phyloP scores from a whole-genome alignment of 179 eudicot species.

The Spinacia oleracea region DNA sequence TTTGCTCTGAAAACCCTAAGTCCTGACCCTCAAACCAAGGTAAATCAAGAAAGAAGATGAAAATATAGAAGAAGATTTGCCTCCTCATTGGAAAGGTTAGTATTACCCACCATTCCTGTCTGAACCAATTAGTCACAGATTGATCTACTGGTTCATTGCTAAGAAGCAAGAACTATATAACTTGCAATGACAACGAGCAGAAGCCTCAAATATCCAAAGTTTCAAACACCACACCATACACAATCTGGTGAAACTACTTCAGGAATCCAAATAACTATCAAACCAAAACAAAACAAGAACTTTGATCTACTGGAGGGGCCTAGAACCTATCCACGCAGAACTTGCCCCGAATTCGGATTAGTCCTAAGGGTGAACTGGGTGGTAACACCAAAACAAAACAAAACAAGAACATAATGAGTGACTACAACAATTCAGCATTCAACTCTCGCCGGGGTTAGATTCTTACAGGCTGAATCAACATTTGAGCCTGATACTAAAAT shows the following conservation, averaged over 20 bases:
- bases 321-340: no score
- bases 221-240: neutral
- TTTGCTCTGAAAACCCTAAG: no score
- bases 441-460: neutral
- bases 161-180: neutral
- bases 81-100: neutral
- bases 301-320: no score
- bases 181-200: neutral
- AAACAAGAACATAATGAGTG: neutral
- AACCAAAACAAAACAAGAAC: neutral
- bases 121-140: neutral
- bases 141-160: neutral
- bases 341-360: no score
- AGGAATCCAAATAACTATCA: neutral
- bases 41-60: no score
- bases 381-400: no score
- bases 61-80: neutral
- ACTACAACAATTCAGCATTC: slow-evolving; percentile 1
- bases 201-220: neutral
- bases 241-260: neutral
- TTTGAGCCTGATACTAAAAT: neutral
- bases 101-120: neutral
- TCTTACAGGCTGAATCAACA: neutral
- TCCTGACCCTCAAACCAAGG: no score
- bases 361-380: no score